Percentiles rank a stretch among this genome's conserved stretches.
These are phyloP conservation scores for Fusarium papillatum DNA, from an alignment of 2,329 filamentous ascomycete species.

Conservation along the genomic window DNA sequence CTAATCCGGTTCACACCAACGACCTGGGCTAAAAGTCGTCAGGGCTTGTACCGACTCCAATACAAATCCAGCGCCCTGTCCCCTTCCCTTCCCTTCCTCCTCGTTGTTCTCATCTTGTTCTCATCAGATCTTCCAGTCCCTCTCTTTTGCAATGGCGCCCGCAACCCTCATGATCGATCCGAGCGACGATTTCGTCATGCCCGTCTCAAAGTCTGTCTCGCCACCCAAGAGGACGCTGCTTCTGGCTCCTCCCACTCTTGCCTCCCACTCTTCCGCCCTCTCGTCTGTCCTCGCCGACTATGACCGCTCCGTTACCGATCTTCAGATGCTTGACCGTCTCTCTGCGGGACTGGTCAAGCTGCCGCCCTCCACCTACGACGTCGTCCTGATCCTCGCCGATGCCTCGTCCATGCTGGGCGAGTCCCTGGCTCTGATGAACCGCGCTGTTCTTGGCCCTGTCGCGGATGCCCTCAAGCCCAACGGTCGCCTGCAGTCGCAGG, in stretches of 20 bases:
- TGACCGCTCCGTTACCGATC: conserved; percentile 83
- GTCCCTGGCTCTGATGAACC: conserved; percentile 72
- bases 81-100: conserved; percentile 7
- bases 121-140: conserved; percentile 1
- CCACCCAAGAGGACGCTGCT: conserved; percentile 76
- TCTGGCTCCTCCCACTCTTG: conserved; percentile 90
- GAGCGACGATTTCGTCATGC: conserved; percentile 64
- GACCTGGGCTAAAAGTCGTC: conserved; percentile 41
- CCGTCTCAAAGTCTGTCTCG: conserved; percentile 36
- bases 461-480: conserved; percentile 79
- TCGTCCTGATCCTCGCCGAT: conserved; percentile 87
- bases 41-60: conserved; percentile 23
- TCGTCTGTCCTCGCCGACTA: conserved; percentile 78
- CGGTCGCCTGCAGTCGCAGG: conserved; percentile 77
- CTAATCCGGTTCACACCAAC: conserved; percentile 43
- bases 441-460: conserved; percentile 77
- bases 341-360: conserved; percentile 85
- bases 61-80: conserved; percentile 34
- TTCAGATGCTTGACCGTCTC: conserved; percentile 98
- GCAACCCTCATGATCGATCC: conserved; percentile 68
- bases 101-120: not conserved
- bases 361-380: conserved; percentile 83
- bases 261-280: conserved; percentile 86
- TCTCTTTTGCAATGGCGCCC: conserved; percentile 59
- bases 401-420: conserved; percentile 77